Conservation (phyloP, 139 green algal species). For the Micractinium conductrix region DNA sequence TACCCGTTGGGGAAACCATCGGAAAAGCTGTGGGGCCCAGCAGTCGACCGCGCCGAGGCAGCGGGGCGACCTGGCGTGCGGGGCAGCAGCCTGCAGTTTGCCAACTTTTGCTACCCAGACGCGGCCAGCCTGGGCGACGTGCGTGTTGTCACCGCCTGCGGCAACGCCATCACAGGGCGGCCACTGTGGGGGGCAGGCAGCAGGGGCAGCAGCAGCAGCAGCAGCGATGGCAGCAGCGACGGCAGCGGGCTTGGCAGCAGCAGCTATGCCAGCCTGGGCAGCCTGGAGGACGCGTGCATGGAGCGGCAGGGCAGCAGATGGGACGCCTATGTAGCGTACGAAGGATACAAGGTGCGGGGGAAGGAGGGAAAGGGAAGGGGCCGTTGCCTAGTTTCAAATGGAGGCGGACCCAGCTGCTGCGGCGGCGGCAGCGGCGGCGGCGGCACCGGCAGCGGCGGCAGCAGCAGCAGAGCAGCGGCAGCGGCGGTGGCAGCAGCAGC, state of each 20-base stretch:
- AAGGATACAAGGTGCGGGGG: slow-evolving; percentile 34
- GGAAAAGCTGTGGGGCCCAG: background rate
- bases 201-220: background rate
- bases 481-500: background rate
- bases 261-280: background rate
- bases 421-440: background rate
- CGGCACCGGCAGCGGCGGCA: background rate
- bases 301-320: background rate
- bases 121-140: slow-evolving; percentile 22
- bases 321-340: slow-evolving; percentile 21
- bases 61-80: background rate
- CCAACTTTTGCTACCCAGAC: slow-evolving; percentile 51
- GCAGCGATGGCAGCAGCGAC: background rate
- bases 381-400: background rate
- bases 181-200: background rate
- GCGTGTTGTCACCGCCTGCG: slow-evolving; percentile 43
- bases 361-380: background rate
- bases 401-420: too few species aligned
- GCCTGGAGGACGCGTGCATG: background rate
- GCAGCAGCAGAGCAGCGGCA: background rate
- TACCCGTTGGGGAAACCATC: slow-evolving; percentile 48
- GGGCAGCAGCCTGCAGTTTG: slow-evolving; percentile 48
- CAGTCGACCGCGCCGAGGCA: background rate
- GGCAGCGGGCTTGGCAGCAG: background rate
- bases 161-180: slow-evolving; percentile 20